Evolutionary conservation across 441 rosid genomes (phyloP).

Genomic region (Flueggea neowawraea): DNA sequence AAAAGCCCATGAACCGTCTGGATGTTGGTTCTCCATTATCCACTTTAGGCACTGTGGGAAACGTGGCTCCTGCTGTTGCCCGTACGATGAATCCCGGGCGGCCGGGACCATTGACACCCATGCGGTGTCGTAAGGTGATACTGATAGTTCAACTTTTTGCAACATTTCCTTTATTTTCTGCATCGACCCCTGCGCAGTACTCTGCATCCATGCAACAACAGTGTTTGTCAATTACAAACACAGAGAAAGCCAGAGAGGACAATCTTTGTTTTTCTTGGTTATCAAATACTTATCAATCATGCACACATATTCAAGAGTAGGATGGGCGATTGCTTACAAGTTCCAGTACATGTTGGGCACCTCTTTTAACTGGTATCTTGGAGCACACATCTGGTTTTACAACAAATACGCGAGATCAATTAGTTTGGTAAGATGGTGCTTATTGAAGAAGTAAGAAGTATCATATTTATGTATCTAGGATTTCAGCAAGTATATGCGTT

Average conservation of each 20-base stretch:
- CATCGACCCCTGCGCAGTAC: conserved; percentile 3
- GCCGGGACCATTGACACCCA: conserved; percentile 3
- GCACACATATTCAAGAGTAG: too few relatives aligned
- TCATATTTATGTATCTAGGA: too few relatives aligned
- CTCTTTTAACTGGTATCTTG: too few relatives aligned
- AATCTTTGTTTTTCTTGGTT: background rate
- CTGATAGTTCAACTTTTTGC: background rate
- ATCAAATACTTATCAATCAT: background rate
- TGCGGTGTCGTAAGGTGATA: conserved; percentile 4
- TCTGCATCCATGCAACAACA: background rate
- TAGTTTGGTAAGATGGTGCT: too few relatives aligned
- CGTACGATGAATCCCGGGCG: background rate
- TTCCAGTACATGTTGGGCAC: too few relatives aligned
- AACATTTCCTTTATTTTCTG: conserved; percentile 3
- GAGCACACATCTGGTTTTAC: too few relatives aligned
- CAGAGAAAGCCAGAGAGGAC: too few relatives aligned
- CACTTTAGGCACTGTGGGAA: conserved; percentile 3
- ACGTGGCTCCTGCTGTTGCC: background rate
- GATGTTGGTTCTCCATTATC: conserved; percentile 4
- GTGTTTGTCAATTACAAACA: too few relatives aligned
- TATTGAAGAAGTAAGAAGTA: too few relatives aligned
- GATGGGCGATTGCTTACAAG: too few relatives aligned
- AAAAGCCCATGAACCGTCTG: conserved; percentile 5
- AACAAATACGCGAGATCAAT: too few relatives aligned
- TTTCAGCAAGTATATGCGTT: too few relatives aligned